phyloP scores from a whole-genome alignment of 2,329 filamentous ascomycete genomes.

The Talaromyces albobiverticillius region DNA sequence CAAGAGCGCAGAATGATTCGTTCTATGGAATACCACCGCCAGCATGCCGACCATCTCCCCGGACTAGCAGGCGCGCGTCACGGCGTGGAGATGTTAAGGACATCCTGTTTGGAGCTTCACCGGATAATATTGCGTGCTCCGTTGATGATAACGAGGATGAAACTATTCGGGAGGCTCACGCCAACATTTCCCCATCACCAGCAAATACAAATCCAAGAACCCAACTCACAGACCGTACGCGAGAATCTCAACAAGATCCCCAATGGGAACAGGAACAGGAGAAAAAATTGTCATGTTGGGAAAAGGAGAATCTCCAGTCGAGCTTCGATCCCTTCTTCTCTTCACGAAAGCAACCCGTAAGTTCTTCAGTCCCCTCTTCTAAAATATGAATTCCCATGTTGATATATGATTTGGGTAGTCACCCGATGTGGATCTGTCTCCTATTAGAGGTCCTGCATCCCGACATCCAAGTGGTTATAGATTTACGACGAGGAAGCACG shows the following conservation, averaged over 20 bases:
- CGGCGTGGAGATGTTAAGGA: neutral
- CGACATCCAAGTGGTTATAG: neutral
- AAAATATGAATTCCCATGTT: no score
- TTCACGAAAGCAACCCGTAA: neutral
- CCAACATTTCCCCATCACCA: no score
- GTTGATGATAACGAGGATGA: neutral
- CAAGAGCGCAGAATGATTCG: neutral
- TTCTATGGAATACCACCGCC: conserved; percentile 1
- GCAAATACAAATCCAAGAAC: neutral
- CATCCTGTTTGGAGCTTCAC: neutral
- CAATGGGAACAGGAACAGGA: neutral
- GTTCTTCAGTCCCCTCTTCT: neutral
- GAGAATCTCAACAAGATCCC: neutral
- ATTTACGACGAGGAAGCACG: neutral
- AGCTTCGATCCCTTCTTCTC: neutral
- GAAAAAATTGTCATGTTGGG: neutral
- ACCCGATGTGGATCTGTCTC: neutral
- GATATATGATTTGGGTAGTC: no score
- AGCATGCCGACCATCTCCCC: neutral
- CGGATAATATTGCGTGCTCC: no score
- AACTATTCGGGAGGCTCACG: no score
- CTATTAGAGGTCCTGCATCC: neutral
- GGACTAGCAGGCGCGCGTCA: neutral
- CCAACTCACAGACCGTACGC: neutral
- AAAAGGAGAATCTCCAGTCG: neutral